phyloP scores from a whole-genome alignment of 2,329 filamentous ascomycete species.

The Colletotrichum tofieldiae region DNA sequence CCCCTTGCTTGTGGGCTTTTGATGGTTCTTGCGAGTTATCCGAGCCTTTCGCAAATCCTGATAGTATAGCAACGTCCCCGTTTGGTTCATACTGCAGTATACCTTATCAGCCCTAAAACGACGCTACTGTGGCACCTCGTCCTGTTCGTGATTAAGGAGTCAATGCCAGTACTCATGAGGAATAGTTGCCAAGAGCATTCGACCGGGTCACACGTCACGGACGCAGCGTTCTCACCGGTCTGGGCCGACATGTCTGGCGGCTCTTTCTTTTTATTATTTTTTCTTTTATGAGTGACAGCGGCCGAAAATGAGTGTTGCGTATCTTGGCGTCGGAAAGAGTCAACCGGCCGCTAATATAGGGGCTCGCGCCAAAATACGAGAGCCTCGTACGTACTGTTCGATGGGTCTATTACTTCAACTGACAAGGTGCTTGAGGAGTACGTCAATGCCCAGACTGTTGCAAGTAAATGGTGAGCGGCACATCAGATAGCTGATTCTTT shows the following conservation, averaged over 20 bases:
- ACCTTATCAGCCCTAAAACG: neutral
- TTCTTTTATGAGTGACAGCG: too few relatives aligned
- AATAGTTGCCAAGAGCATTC: neutral
- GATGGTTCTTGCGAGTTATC: neutral
- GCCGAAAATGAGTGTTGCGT: neutral
- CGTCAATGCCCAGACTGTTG: neutral
- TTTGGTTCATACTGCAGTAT: too few relatives aligned
- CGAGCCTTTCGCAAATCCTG: slow-evolving; percentile 3
- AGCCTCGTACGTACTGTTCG: neutral
- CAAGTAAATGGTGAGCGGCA: neutral
- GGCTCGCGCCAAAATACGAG: neutral
- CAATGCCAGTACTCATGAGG: neutral
- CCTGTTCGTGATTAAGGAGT: neutral
- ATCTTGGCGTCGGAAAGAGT: neutral
- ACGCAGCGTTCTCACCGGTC: too few relatives aligned
- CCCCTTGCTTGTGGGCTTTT: neutral
- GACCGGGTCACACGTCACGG: neutral
- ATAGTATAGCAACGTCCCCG: too few relatives aligned
- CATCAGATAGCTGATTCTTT: neutral
- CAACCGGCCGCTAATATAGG: neutral
- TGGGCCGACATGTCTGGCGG: neutral
- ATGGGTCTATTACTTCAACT: neutral
- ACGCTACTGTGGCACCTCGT: neutral
- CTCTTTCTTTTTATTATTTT: neutral
- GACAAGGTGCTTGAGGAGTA: neutral